Conservation (phyloP, 2,329 filamentous ascomycete species). For the Tothia fuscella region DNA sequence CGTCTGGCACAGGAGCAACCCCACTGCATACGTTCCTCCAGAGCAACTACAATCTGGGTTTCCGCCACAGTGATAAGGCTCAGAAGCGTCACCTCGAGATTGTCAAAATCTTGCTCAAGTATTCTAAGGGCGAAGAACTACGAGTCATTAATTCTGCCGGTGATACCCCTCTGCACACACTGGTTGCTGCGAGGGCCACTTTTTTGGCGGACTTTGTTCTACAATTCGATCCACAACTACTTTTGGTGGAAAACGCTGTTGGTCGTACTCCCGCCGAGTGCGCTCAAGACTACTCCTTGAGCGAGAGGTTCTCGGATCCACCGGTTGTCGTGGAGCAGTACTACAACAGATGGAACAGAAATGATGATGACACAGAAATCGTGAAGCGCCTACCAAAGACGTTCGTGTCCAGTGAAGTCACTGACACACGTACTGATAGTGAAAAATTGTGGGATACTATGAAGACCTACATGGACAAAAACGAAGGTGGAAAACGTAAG, state of each 20-base stretch:
- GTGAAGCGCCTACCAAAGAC: constrained; percentile 9
- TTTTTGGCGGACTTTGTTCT: constrained; percentile 38
- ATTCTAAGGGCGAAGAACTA: constrained; percentile 37
- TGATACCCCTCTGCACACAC: constrained; percentile 52
- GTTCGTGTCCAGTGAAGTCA: constrained; percentile 16
- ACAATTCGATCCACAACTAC: constrained; percentile 43
- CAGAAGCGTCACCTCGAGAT: constrained; percentile 20
- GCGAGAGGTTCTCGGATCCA: constrained; percentile 18
- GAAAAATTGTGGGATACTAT: constrained; percentile 27
- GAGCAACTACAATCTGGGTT: too few species aligned
- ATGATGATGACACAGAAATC: background rate
- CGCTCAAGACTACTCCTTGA: constrained; percentile 43
- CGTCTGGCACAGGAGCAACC: background rate
- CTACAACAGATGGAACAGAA: constrained; percentile 4
- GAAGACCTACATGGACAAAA: constrained; percentile 17
- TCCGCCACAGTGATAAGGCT: background rate
- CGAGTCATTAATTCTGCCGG: constrained; percentile 51
- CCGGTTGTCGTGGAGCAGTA: constrained; percentile 18
- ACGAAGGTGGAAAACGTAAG: constrained; percentile 32
- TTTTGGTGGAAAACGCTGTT: constrained; percentile 63
- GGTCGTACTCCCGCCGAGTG: constrained; percentile 63
- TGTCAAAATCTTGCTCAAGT: constrained; percentile 39
- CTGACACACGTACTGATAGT: background rate
- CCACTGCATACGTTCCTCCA: constrained; percentile 56
- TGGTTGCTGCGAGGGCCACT: constrained; percentile 30